Evolutionary conservation across 176 grass and related monocot genomes (phyloP).

Genomic region (Carex kokanica): DNA sequence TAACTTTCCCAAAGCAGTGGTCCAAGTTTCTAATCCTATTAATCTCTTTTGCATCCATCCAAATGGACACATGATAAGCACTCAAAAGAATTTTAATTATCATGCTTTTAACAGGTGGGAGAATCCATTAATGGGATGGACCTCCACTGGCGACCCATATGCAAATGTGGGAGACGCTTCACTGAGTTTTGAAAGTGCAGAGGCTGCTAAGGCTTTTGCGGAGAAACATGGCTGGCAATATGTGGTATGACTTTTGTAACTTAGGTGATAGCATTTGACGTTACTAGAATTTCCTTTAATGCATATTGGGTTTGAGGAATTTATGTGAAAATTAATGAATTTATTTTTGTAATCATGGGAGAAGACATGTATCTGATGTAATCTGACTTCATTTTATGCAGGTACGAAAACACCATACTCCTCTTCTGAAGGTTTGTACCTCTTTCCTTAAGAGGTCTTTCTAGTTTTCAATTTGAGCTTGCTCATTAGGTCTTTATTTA

Average conservation of each 20-base stretch:
- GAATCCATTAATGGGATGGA: conserved; percentile 99
- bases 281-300: not conserved
- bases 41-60: not conserved
- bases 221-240: conserved; percentile 96
- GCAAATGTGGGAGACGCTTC: conserved; percentile 92
- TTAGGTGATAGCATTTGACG: not conserved
- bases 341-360: not conserved
- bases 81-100: not conserved
- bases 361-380: conserved; percentile 18
- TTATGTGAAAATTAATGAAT: too few species aligned
- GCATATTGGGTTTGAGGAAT: not conserved
- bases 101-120: conserved; percentile 70
- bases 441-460: conserved; percentile 3
- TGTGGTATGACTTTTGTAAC: conserved; percentile 47
- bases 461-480: conserved; percentile 10
- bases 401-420: conserved; percentile 70
- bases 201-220: conserved; percentile 81
- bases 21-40: not conserved
- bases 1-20: not conserved
- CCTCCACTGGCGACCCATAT: conserved; percentile 96
- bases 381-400: conserved; percentile 34
- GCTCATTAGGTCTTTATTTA: conserved; percentile 18
- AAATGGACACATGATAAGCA: conserved; percentile 2
- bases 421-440: conserved; percentile 80
- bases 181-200: conserved; percentile 66